These are phyloP conservation scores for Thozetella sp. DNA, from an alignment of 495 filamentous ascomycete species.

Conservation along the genomic window DNA sequence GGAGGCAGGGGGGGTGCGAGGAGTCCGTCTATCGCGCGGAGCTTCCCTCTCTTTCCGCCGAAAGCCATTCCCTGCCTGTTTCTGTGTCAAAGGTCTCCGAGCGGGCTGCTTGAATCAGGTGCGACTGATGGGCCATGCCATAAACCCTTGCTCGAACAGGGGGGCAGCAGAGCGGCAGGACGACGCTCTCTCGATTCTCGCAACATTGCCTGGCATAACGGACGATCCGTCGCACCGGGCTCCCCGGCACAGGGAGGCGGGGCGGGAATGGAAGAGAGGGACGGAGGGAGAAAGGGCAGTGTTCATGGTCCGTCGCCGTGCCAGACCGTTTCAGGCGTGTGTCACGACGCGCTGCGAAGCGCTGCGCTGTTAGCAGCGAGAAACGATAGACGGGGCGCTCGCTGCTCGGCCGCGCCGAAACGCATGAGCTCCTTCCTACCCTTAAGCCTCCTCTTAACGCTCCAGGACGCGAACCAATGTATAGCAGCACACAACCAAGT, in stretches of 20 bases:
- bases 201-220: neutral
- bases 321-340: slow-evolving; percentile 3
- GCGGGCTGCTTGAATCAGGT: neutral
- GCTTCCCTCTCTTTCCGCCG: neutral
- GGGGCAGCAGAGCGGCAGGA: no score
- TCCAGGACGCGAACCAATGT: no score
- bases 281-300: neutral
- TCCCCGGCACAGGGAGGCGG: no score
- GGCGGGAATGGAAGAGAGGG: no score
- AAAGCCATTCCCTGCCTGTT: neutral
- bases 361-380: no score
- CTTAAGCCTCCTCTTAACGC: slow-evolving; percentile 1
- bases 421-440: neutral
- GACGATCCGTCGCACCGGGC: neutral
- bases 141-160: no score
- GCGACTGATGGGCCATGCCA: no score
- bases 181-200: neutral
- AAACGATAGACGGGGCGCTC: neutral
- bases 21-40: neutral
- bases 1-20: no score
- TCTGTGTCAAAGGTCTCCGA: neutral
- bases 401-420: neutral
- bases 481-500: no score
- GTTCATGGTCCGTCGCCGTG: no score
- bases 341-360: slow-evolving; percentile 1